Evolutionary conservation across 2,329 filamentous ascomycete genomes (phyloP), one percentile per base, ranked within the genome.

Genomic region (Neobulgaria alba): DNA sequence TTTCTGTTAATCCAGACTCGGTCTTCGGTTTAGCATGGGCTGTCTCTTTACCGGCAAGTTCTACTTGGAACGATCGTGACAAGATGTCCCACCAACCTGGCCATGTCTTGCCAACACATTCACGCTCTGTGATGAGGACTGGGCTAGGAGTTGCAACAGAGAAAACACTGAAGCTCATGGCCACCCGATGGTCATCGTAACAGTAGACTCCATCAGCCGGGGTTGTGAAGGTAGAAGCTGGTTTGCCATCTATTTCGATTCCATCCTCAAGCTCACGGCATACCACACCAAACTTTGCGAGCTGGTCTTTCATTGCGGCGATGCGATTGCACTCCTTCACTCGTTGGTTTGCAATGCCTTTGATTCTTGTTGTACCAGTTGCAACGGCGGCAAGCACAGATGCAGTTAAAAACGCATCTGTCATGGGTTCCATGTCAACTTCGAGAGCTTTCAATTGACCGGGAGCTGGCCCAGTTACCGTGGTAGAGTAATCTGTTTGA

Each of bases 341-440:
- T 53, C 92, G 79, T 62, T 98, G 92, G 57, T 98, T 98, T 20
- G 92, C 92, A 53, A 98, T 98, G 36, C 92, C 92, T 12, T 81
- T 83, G 51, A 98, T 96, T 41, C 77, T 78, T 0, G 92, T 98
- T 37, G 79, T 79, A 2, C 85, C 86, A 10, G 75, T 78, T 8
- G 90, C 88, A 32, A 95, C 86, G 26, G 92, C 92, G 18, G 88
- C 92, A 34, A 98, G 73, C 3, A 95, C 88, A 2, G 88, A 93
- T 14, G 92, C 92, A 3, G 89, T 95, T 38, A 98, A 72, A 70
- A 98, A 98, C 36, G 92, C 92, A 63, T 98, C 92, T 0, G 92
- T 98, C 92, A 98, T 98, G 1, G 90, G 85, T 62, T 96, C 92
- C 92, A 98, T 98, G 57, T 98, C 89, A 19, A 98, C 79, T 44